Conservation (phyloP, 345 rosid genomes). For the Aegle marmelos region DNA sequence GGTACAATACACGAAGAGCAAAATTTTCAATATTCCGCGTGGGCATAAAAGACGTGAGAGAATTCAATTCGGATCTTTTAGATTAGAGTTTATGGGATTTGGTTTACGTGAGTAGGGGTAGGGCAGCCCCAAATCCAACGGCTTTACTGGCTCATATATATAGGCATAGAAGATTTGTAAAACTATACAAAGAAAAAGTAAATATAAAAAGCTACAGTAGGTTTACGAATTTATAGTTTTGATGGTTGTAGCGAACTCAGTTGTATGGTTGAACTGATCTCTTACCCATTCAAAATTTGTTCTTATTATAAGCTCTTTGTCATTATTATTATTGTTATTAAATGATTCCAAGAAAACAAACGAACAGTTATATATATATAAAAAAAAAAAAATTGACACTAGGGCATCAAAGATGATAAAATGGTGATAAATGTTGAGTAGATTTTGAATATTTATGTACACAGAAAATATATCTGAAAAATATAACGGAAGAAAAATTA, state of each 20-base stretch:
- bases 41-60: slow-evolving; percentile 19
- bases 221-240: not conserved
- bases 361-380: no score
- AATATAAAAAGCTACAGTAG: not conserved
- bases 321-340: not conserved
- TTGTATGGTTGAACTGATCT: slow-evolving; percentile 29
- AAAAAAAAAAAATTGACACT: not conserved
- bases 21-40: slow-evolving; percentile 18
- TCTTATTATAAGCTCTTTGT: not conserved
- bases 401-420: not conserved
- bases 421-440: no score
- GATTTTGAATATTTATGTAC: not conserved
- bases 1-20: not conserved
- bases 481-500: not conserved
- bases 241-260: slow-evolving; percentile 26
- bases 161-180: not conserved
- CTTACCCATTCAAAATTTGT: slow-evolving; percentile 12
- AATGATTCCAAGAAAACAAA: no score
- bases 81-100: slow-evolving; percentile 16
- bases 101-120: not conserved
- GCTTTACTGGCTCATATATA: no score
- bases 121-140: no score
- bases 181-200: not conserved
- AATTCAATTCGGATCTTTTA: slow-evolving; percentile 21
- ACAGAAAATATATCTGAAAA: not conserved